A percentile compares a stretch with the other conserved stretches of the same genome.
Evolutionary conservation across 495 filamentous ascomycete genomes (phyloP).

Genomic region (Penicillium argentinense): DNA sequence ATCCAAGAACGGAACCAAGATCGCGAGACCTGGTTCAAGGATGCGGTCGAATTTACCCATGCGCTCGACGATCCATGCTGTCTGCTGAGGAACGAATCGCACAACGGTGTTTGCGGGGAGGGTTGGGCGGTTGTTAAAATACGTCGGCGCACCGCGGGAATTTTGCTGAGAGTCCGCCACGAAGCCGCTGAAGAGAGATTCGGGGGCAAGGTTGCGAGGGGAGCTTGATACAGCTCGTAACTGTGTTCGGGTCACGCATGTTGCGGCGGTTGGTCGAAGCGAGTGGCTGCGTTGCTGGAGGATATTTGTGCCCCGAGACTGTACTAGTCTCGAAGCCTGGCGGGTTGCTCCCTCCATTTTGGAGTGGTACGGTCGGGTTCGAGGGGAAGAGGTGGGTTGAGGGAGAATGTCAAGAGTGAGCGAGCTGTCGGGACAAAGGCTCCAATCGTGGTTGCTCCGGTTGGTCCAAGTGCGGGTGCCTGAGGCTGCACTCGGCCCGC

Average conservation of each 20-base stretch:
- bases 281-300: slow-evolving; percentile 24
- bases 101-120: slow-evolving; percentile 92
- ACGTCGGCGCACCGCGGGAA: slow-evolving; percentile 32
- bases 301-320: slow-evolving; percentile 25
- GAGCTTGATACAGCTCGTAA: slow-evolving; percentile 37
- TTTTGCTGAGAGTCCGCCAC: slow-evolving; percentile 21
- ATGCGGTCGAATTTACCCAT: slow-evolving; percentile 97
- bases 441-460: slow-evolving; percentile 14
- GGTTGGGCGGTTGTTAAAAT: slow-evolving; percentile 60
- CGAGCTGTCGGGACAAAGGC: slow-evolving; percentile 17
- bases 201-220: slow-evolving; percentile 31
- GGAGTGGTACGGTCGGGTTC: background rate
- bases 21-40: slow-evolving; percentile 83
- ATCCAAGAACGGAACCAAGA: slow-evolving; percentile 88
- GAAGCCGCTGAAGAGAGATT: slow-evolving; percentile 29
- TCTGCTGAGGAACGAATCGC: slow-evolving; percentile 97
- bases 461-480: slow-evolving; percentile 17
- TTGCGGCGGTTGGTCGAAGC: slow-evolving; percentile 17
- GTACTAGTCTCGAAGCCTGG: slow-evolving; percentile 38
- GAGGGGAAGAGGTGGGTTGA: slow-evolving; percentile 2
- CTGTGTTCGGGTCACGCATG: slow-evolving; percentile 27
- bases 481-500: slow-evolving; percentile 28
- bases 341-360: slow-evolving; percentile 46
- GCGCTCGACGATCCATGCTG: slow-evolving; percentile 98
- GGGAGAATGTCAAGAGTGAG: slow-evolving; percentile 16